Evolutionary conservation across 1,139 yeast genomes (phyloP), one percentile per base, ranked within the genome.

Genomic region (Dujonia santamariae): DNA sequence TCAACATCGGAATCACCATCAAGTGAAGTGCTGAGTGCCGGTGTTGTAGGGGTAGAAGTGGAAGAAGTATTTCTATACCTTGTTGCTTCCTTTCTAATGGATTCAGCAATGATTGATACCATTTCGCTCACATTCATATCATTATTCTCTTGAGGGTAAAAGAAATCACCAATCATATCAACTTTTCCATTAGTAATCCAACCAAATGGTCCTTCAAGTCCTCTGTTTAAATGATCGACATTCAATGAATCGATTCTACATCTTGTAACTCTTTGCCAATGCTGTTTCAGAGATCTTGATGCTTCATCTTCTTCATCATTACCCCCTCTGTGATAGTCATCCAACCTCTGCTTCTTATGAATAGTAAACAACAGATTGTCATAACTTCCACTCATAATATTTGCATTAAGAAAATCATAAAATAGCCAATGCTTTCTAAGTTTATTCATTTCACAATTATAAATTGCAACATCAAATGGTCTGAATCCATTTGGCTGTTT

Each of bases 111-210:
- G 30, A 60, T 54, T 7, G 55, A 45, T 4, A 71, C 66, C 12
- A 72, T 48, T 39, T 70, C 75, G 3, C 57, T 46, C 34, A 72
- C 56, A 36, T 67, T 66, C 21, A 72, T 50, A 31, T 61, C 65
- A 31, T 71, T 68, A 28, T 67, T 70, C 39, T 78, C 83, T 30
- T 74, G 73, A 0, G 96, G 95, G 1, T 86, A 79, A 74, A 81
- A 78, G 8, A 90, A 78, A 53, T 92, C 97, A 7, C 96, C 97
- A 43, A 85, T 63, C 80, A 92, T 83, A 56, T 92, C 97, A 15
- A 90, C 97, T 38, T 79, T 79, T 6, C 98, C 98, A 41, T 75
- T 73, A 7, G 87, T 80, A 37, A 92, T 90, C 98, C 98, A 92
- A 2, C 97, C 97, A 59, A 92, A 86, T 4, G 97, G 96, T 0